Percentiles rank a stretch among this genome's conserved stretches.
Conservation (phyloP, 1,284 basidiomycete genomes). For the Fomitopsis schrenkii region DNA sequence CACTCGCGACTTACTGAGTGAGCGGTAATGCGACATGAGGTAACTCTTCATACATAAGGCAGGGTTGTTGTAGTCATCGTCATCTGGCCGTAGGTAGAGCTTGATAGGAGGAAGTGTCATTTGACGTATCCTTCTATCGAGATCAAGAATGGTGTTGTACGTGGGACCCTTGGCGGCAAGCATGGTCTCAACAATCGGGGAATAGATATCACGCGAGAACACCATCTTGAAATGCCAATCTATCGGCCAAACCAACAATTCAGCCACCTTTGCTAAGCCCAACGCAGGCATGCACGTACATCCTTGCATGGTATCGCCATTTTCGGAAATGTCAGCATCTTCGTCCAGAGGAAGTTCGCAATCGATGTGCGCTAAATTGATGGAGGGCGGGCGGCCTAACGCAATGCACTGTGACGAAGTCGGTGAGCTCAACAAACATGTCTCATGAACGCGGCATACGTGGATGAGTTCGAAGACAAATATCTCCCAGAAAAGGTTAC, state of each 20-base stretch:
- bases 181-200: slow-evolving; percentile 22
- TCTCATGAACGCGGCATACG: slow-evolving; percentile 20
- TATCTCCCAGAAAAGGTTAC: slow-evolving; percentile 43
- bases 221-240: slow-evolving; percentile 27
- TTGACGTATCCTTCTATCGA: slow-evolving; percentile 28
- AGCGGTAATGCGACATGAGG: slow-evolving; percentile 29
- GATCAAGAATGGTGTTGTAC: slow-evolving; percentile 26
- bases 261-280: neutral
- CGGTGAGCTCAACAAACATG: neutral
- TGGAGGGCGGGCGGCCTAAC: slow-evolving; percentile 26
- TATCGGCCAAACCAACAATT: slow-evolving; percentile 1
- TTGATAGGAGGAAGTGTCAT: slow-evolving; percentile 23
- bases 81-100: slow-evolving; percentile 25
- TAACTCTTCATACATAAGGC: slow-evolving; percentile 27
- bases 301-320: slow-evolving; percentile 22
- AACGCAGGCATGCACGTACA: slow-evolving; percentile 18
- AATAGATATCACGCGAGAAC: slow-evolving; percentile 23
- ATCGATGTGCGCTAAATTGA: slow-evolving; percentile 23
- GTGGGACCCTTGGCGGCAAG: slow-evolving; percentile 25
- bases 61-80: slow-evolving; percentile 26
- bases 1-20: slow-evolving; percentile 19
- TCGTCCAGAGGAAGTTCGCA: slow-evolving; percentile 26
- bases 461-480: slow-evolving; percentile 33
- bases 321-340: slow-evolving; percentile 18
- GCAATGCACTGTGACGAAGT: slow-evolving; percentile 21